phyloP scores from a whole-genome alignment of 192 early-diverging fungal genomes.

The Cladochytrium replicatum region DNA sequence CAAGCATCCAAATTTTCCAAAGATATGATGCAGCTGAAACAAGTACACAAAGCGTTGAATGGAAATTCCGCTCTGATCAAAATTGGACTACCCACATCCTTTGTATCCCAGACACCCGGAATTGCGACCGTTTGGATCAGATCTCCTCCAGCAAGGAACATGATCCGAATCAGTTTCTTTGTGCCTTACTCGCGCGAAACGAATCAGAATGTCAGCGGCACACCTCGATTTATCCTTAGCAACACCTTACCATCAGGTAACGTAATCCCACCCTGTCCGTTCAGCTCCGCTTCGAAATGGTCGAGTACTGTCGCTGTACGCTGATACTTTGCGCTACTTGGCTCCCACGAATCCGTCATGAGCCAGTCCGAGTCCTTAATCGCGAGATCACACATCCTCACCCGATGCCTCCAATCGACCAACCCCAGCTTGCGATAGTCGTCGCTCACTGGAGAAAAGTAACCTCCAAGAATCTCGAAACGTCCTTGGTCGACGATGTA shows the following conservation, averaged over 20 bases:
- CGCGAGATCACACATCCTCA: conserved; percentile 87
- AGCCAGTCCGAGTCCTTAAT: conserved; percentile 77
- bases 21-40: conserved; percentile 85
- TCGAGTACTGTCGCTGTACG: conserved; percentile 84
- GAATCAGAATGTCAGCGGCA: no score
- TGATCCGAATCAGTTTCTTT: conserved; percentile 60
- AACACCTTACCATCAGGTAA: conserved; percentile 42
- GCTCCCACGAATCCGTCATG: conserved; percentile 96
- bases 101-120: conserved; percentile 76
- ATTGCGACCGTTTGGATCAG: conserved; percentile 91
- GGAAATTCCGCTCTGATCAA: no score
- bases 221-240: not conserved
- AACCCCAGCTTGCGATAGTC: conserved; percentile 89
- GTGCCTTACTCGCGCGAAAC: no score
- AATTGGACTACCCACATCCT: conserved; percentile 84
- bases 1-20: conserved; percentile 82
- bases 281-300: conserved; percentile 89
- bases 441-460: conserved; percentile 94
- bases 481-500: conserved; percentile 58
- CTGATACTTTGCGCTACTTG: conserved; percentile 64
- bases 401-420: conserved; percentile 74
- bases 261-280: conserved; percentile 31
- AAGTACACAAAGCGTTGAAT: no score
- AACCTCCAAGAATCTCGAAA: conserved; percentile 88
- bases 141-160: conserved; percentile 94